Evolutionary conservation across 2,329 filamentous ascomycete genomes (phyloP).

Genomic region (Diaporthe sp.): DNA sequence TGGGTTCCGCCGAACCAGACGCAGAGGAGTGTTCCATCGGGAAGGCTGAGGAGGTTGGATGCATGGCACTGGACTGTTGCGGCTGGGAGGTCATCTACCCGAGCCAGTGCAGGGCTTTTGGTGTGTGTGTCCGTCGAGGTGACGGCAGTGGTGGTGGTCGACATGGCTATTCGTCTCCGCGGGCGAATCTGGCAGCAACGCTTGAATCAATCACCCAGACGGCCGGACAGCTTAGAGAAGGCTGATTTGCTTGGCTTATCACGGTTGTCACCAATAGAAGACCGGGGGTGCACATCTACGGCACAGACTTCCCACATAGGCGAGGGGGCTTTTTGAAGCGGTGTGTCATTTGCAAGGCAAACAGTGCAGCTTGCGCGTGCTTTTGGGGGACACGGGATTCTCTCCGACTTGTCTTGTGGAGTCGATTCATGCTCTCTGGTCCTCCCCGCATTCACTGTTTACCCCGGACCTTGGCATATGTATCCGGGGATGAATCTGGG

Average conservation of each 20-base stretch:
- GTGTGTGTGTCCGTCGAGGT: conserved; percentile 4
- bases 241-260: not conserved
- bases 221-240: not conserved
- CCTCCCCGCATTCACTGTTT: not conserved
- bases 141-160: not conserved
- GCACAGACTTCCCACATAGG: not conserved
- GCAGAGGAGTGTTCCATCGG: conserved; percentile 53
- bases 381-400: conserved; percentile 8
- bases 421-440: not conserved
- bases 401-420: not conserved
- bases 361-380: not conserved
- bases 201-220: not conserved
- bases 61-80: conserved; percentile 56
- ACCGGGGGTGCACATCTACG: not conserved
- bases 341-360: not conserved
- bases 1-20: conserved; percentile 58
- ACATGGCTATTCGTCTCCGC: not conserved
- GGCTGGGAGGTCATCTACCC: conserved; percentile 43
- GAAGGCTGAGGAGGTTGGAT: conserved; percentile 54
- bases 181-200: not conserved
- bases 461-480: conserved; percentile 11
- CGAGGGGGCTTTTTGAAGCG: conserved; percentile 9
- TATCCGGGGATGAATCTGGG: conserved; percentile 14
- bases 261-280: not conserved
- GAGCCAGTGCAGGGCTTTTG: not conserved